These are phyloP conservation scores for Salix koriyanagi DNA, from an alignment of 345 rosid species.

Conservation along the genomic window DNA sequence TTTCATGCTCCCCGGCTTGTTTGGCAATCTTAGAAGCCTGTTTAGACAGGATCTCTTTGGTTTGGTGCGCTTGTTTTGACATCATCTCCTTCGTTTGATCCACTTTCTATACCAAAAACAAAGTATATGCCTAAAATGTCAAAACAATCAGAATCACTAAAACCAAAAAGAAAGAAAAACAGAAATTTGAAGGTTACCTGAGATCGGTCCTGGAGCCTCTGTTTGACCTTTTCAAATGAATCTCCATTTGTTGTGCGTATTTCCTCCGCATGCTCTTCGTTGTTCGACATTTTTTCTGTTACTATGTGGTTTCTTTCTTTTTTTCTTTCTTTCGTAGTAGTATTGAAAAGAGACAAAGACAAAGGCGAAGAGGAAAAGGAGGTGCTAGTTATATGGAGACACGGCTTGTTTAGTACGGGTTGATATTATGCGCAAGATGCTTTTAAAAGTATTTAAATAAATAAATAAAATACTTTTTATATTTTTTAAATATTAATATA, in stretches of 20 bases:
- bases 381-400: not conserved
- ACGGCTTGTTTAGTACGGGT: too few species aligned
- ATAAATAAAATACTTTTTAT: too few species aligned
- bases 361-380: not conserved
- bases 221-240: constrained; percentile 34
- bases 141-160: not conserved
- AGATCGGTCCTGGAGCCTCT: constrained; percentile 60
- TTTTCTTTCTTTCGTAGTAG: not conserved
- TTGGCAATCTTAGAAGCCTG: constrained; percentile 91
- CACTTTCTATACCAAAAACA: constrained; percentile 49
- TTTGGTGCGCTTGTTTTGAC: constrained; percentile 74
- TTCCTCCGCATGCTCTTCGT: constrained; percentile 47
- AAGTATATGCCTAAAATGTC: constrained; percentile 15
- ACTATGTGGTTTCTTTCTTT: too few species aligned
- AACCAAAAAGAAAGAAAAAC: constrained; percentile 10
- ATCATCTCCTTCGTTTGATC: constrained; percentile 71
- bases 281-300: constrained; percentile 35
- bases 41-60: constrained; percentile 75
- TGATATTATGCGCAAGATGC: too few species aligned
- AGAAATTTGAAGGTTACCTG: constrained; percentile 33
- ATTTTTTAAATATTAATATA: too few species aligned
- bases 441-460: too few species aligned
- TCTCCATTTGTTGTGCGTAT: constrained; percentile 29
- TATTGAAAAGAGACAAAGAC: not conserved
- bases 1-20: constrained; percentile 90